These are phyloP conservation scores for Strobilomyces echinocephalus DNA, from an alignment of 768 basidiomycete genomes.

Conservation along the genomic window DNA sequence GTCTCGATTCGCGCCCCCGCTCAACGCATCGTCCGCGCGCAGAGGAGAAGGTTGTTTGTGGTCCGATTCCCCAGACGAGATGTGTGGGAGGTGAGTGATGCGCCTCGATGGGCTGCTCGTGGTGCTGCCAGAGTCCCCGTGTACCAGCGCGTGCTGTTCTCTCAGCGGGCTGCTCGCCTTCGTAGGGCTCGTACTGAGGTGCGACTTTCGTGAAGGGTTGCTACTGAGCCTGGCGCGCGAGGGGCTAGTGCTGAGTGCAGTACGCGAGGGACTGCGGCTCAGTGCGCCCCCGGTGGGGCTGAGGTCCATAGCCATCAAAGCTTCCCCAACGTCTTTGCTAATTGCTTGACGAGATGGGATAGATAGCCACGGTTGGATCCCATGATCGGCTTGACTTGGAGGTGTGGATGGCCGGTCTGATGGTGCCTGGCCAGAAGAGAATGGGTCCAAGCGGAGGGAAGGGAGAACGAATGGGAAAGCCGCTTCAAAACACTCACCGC, in stretches of 20 bases:
- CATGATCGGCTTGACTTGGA: constrained; percentile 9
- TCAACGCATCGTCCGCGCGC: background rate
- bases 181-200: constrained; percentile 20
- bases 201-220: constrained; percentile 24
- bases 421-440: constrained; percentile 8
- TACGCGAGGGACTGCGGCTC: constrained; percentile 25
- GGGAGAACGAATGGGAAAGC: constrained; percentile 60
- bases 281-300: constrained; percentile 4
- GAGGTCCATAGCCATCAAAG: constrained; percentile 40
- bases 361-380: constrained; percentile 30
- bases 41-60: constrained; percentile 7
- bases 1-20: background rate
- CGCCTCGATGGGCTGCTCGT: constrained; percentile 22
- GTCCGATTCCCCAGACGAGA: constrained; percentile 16
- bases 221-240: constrained; percentile 16
- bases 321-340: constrained; percentile 20
- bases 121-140: constrained; percentile 8
- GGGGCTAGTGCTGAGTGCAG: constrained; percentile 18
- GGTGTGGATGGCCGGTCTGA: constrained; percentile 20
- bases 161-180: constrained; percentile 17
- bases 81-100: constrained; percentile 18
- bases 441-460: background rate
- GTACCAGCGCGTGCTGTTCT: constrained; percentile 8
- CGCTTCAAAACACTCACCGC: constrained; percentile 80
- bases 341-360: constrained; percentile 21